These are phyloP conservation scores for Colletotrichum sp. DNA, from an alignment of 2,329 filamentous ascomycete genomes.

Conservation along the genomic window DNA sequence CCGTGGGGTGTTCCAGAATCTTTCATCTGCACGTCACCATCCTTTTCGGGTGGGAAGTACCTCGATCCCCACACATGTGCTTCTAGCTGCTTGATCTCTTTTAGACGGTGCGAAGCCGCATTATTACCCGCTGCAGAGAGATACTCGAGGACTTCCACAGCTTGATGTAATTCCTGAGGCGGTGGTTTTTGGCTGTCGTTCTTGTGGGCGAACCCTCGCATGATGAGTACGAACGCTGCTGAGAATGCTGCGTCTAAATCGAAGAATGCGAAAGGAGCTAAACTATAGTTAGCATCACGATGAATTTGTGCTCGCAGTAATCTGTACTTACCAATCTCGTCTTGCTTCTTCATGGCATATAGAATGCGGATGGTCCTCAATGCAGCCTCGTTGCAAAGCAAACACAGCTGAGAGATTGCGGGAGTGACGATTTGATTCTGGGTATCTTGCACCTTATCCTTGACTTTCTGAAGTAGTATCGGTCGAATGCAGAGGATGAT, in stretches of 20 bases:
- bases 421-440: conserved; percentile 23
- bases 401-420: conserved; percentile 22
- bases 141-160: conserved; percentile 26
- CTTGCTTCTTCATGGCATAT: conserved; percentile 23
- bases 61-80: conserved; percentile 28
- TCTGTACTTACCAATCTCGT: conserved; percentile 23
- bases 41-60: conserved; percentile 16
- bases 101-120: conserved; percentile 26
- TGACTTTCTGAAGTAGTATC: conserved; percentile 30
- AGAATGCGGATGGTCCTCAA: conserved; percentile 29
- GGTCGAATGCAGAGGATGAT: conserved; percentile 33
- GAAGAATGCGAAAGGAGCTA: conserved; percentile 31
- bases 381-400: conserved; percentile 29
- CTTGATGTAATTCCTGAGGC: conserved; percentile 26
- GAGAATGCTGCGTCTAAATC: conserved; percentile 32
- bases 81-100: conserved; percentile 30
- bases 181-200: conserved; percentile 24
- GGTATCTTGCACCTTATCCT: conserved; percentile 28
- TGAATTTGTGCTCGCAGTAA: rapidly evolving
- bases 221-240: conserved; percentile 29
- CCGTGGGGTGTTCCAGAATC: conserved; percentile 23
- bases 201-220: conserved; percentile 30
- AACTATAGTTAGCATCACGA: too few relatives aligned
- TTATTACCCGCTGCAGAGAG: conserved; percentile 28
- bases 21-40: conserved; percentile 12